phyloP scores from a whole-genome alignment of 2,329 filamentous ascomycete genomes.

The Penicillium sp. region DNA sequence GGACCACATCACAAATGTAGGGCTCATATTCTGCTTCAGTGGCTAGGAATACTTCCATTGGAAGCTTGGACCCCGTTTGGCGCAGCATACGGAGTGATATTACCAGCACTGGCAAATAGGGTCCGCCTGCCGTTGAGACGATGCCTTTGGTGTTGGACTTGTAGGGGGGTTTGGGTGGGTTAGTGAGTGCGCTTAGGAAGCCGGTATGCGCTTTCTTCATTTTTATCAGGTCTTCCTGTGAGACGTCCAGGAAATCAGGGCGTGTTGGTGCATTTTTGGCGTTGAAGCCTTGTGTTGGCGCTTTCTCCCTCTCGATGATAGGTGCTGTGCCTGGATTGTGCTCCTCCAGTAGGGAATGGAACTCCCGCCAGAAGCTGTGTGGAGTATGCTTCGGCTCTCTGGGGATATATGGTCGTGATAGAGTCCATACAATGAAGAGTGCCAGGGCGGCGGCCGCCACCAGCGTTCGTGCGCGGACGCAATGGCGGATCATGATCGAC shows the following conservation, averaged over 20 bases:
- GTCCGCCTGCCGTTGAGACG: slow-evolving; percentile 49
- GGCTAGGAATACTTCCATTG: slow-evolving; percentile 50
- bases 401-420: slow-evolving; percentile 2
- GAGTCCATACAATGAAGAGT: slow-evolving; percentile 9
- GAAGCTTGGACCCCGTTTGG: slow-evolving; percentile 43
- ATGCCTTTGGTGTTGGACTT: slow-evolving; percentile 41
- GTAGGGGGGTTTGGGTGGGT: slow-evolving; percentile 35
- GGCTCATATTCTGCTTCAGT: slow-evolving; percentile 44
- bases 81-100: slow-evolving; percentile 50
- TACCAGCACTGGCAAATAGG: slow-evolving; percentile 46
- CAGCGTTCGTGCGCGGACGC: slow-evolving; percentile 13
- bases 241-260: slow-evolving; percentile 34
- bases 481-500: slow-evolving; percentile 5
- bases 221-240: slow-evolving; percentile 28
- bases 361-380: slow-evolving; percentile 34
- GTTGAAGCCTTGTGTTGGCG: slow-evolving; percentile 30
- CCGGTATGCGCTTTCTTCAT: slow-evolving; percentile 38
- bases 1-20: slow-evolving; percentile 46
- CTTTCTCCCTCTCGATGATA: slow-evolving; percentile 28
- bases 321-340: slow-evolving; percentile 33
- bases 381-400: neutral
- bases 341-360: slow-evolving; percentile 34
- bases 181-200: slow-evolving; percentile 35
- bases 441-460: slow-evolving; percentile 6
- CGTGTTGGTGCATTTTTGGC: slow-evolving; percentile 27